phyloP scores from a whole-genome alignment of 306 rosid species.

The Cicer judaicum region DNA sequence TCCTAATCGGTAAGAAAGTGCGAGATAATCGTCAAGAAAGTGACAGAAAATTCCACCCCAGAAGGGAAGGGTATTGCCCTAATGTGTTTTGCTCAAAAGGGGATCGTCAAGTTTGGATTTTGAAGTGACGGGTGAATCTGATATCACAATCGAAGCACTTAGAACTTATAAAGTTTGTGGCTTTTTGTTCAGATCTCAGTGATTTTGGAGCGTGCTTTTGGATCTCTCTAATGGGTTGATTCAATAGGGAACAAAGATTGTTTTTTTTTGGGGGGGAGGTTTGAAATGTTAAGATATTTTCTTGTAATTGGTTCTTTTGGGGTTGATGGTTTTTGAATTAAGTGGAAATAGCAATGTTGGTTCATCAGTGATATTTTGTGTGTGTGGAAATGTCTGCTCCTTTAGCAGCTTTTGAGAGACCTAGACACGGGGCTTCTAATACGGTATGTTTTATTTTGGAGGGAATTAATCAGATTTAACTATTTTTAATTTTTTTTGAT shows the following conservation, averaged over 20 bases:
- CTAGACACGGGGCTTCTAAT: conserved; percentile 72
- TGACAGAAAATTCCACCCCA: conserved; percentile 17
- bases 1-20: conserved; percentile 50
- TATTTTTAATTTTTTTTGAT: background rate
- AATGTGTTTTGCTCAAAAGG: conserved; percentile 26
- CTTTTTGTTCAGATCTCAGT: conserved; percentile 55
- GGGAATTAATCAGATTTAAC: conserved; percentile 41
- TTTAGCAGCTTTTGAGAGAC: conserved; percentile 87
- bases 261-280: conserved; percentile 17
- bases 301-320: conserved; percentile 1
- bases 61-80: conserved; percentile 24
- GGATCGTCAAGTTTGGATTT: conserved; percentile 39
- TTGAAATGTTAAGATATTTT: conserved; percentile 45
- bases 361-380: conserved; percentile 41
- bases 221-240: conserved; percentile 59
- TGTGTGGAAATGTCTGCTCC: conserved; percentile 83
- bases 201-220: conserved; percentile 44
- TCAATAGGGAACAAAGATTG: conserved; percentile 38
- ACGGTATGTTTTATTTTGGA: conserved; percentile 63
- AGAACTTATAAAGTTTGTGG: conserved; percentile 19
- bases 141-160: conserved; percentile 23
- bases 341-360: conserved; percentile 55
- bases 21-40: conserved; percentile 41
- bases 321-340: conserved; percentile 39
- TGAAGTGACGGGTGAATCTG: conserved; percentile 38